Base-by-base conservation (phyloP, 192 early-diverging fungal genomes). In the Cetraspora pellucida region DNA sequence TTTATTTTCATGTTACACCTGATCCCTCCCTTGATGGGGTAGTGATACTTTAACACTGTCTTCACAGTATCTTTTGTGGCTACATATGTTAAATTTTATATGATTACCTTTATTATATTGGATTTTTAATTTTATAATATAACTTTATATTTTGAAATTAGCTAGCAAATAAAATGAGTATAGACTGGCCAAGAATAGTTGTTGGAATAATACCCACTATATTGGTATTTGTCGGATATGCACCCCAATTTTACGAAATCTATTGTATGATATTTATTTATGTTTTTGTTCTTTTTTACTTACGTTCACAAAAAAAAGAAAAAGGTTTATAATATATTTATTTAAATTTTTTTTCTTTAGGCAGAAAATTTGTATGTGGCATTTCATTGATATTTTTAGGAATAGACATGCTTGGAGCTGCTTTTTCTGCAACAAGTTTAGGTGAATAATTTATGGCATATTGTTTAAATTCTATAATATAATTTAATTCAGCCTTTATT, bases 171-270 rank as follows among this genome's bases (percentile, higher is more conserved):
- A 10, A 17, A n/a, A 47, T 25, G 16, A 25, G 71, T 1, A 59
- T 80, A 30, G 37, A 77, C 9, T 75, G 74, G 63, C 71, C 73
- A 27, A 37, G 63, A 50, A 76, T 45, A 23, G 61, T 80, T 23
- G 66, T 77, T 25, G 82, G 82, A 27, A 61, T 82, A 7, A 59
- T 84, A 23, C 78, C 82, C 3, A 73, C 75, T 0, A n/a, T 77
- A 10, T 31, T 80, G 11, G 71, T 82, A 27, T 14, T 75, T n/a
- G 9, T 70, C 25, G 82, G 82, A 27, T 82, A 82, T 55, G 11
- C 74, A n/a, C 82, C 82, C n/a, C 82, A 84, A 65, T 84, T 78
- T 19, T 79, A 65, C 57, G 72, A 82, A 14, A 84, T 84, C 11
- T 79, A 75, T 49, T 23, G 75, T 82, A 67, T 66, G 74, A 46